Base-by-base conservation (phyloP, 169 alveolate genomes). In the Amoebophrya sp. region DNA sequence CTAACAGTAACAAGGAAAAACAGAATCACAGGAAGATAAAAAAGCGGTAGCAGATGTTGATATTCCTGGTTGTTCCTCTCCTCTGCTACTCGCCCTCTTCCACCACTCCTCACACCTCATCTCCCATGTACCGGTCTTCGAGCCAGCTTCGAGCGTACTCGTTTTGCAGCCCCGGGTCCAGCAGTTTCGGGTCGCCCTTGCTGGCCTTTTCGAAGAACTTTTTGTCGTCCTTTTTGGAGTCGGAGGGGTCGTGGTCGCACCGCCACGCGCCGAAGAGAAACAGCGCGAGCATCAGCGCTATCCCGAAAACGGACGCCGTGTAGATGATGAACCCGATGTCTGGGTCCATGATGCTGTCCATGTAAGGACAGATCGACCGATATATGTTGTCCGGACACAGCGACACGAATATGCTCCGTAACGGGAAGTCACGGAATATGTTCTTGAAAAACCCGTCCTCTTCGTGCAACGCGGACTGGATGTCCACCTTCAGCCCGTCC, bases 141-240 rank as follows among this genome's bases (percentile, higher is more conserved):
- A 90, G 38, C 92, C 92, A 90, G 40, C 89, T 47, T 40, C 92
- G 92, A 0, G 92, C 92, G 89, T 47, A 90, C 89, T 90, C 92
- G 29, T 38, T 33, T 53, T 77, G 77, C 89, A 53, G 77, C 25
- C 55, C 39, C 0, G 92, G 92, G 23, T 90, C 92, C 40, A 90
- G 89, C 55, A 33, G 40, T 2, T 66, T 38, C 83, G 66, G 66
- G 88, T 89, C 88, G 29, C 77, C 77, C 25, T 38, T 89, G 33
- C 39, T 39, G 40, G 66, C 91, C 40, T 53, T 89, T 0, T 89
- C 83, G 40, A 89, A 89, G 77, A 89, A 89, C 0, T 89, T 38
- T n/a, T 89, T 89, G 39, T 29, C 77, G 47, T 89, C 53, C 77
- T 66, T 66, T 25, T 66, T 66, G 32, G 83, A 7, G 35, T 66